Conservation (phyloP, 2,329 filamentous ascomycete genomes). For the Sarocladiaceae sp. region DNA sequence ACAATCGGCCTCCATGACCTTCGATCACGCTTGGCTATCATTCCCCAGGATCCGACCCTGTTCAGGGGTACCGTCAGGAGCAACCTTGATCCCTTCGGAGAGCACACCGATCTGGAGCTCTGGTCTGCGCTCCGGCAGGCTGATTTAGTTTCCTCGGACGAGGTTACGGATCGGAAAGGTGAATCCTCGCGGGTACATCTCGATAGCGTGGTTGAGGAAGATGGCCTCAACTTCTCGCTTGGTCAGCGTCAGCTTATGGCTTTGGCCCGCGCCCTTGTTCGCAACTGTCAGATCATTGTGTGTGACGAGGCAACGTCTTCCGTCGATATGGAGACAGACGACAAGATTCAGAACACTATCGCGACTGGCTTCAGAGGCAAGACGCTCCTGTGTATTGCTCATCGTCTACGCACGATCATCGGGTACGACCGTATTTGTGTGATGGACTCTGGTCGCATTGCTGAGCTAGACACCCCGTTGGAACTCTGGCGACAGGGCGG, state of each 20-base stretch:
- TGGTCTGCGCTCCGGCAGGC: constrained; percentile 76
- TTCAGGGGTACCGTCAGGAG: constrained; percentile 76
- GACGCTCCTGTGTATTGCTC: constrained; percentile 89
- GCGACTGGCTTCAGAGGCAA: constrained; percentile 78
- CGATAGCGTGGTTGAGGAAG: constrained; percentile 83
- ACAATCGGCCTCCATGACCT: constrained; percentile 72
- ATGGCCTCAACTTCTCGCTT: constrained; percentile 92
- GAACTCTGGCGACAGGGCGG: constrained; percentile 67
- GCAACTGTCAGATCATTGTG: constrained; percentile 85
- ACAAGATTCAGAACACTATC: constrained; percentile 91
- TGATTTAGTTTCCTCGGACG: constrained; percentile 59
- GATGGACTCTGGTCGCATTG: constrained; percentile 86
- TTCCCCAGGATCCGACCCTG: constrained; percentile 79
- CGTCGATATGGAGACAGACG: constrained; percentile 95
- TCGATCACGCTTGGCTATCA: constrained; percentile 73
- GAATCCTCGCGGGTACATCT: constrained; percentile 73
- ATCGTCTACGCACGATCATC: constrained; percentile 87
- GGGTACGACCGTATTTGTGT: constrained; percentile 94
- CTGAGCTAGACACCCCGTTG: constrained; percentile 76
- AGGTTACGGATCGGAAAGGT: constrained; percentile 61
- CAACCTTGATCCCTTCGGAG: constrained; percentile 77
- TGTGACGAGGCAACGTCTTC: constrained; percentile 94
- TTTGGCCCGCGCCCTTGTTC: constrained; percentile 82
- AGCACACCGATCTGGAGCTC: constrained; percentile 72
- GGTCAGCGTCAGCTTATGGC: constrained; percentile 96